phyloP scores from a whole-genome alignment of 106 monocot species.

The Apostasia shenzhenica region DNA sequence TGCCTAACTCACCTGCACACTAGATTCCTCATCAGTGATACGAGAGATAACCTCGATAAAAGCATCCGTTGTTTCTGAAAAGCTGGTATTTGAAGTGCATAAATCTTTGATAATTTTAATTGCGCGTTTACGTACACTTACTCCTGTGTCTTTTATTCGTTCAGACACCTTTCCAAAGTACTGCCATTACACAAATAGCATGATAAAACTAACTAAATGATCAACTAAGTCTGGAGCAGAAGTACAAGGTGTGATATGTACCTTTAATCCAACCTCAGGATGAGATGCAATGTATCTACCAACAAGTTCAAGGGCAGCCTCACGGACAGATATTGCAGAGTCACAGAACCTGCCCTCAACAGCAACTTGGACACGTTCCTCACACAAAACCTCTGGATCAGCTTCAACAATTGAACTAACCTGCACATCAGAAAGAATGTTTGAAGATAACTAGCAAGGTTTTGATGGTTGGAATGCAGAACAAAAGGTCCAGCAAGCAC shows the following conservation, averaged over 20 bases:
- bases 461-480: background rate
- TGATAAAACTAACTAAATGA: background rate
- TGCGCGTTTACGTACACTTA: constrained; percentile 94
- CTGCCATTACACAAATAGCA: constrained; percentile 31
- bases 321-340: constrained; percentile 94
- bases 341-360: constrained; percentile 99
- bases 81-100: constrained; percentile 71
- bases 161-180: constrained; percentile 98
- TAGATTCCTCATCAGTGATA: constrained; percentile 95
- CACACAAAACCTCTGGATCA: constrained; percentile 96
- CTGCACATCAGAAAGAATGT: constrained; percentile 25
- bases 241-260: constrained; percentile 10
- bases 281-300: constrained; percentile 98
- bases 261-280: constrained; percentile 98
- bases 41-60: constrained; percentile 97
- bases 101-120: constrained; percentile 94
- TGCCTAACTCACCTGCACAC: constrained; percentile 64
- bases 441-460: background rate
- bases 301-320: constrained; percentile 99
- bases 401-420: constrained; percentile 94
- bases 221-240: background rate
- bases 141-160: constrained; percentile 96
- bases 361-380: constrained; percentile 86
- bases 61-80: constrained; percentile 60
- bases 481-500: background rate